Conservation (phyloP, 2,329 filamentous ascomycete species). For the Fusarium sp. region DNA sequence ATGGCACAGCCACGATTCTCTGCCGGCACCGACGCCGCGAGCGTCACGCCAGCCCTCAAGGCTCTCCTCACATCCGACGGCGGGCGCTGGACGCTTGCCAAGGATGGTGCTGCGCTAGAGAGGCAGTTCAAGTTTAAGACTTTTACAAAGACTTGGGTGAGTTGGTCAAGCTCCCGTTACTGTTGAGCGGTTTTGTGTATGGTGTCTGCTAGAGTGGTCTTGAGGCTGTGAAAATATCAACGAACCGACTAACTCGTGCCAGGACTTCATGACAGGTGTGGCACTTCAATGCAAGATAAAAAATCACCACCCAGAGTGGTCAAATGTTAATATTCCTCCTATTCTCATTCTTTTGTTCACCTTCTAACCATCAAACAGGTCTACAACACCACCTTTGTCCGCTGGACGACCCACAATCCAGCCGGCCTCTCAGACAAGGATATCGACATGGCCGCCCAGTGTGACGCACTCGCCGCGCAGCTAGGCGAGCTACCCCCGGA, state of each 20-base stretch:
- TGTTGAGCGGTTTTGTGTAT: neutral
- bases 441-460: slow-evolving; percentile 68
- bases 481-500: slow-evolving; percentile 63
- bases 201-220: neutral
- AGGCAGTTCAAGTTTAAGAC: slow-evolving; percentile 72
- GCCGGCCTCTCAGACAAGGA: slow-evolving; percentile 73
- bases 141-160: slow-evolving; percentile 73
- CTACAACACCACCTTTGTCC: slow-evolving; percentile 76
- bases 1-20: slow-evolving; percentile 55
- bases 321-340: slow-evolving; percentile 63
- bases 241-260: slow-evolving; percentile 9
- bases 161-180: slow-evolving; percentile 35
- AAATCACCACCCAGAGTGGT: slow-evolving; percentile 82
- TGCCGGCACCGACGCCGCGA: slow-evolving; percentile 55
- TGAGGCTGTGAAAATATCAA: neutral
- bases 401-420: slow-evolving; percentile 79
- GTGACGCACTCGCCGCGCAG: slow-evolving; percentile 67
- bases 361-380: slow-evolving; percentile 56
- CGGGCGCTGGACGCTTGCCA: slow-evolving; percentile 61
- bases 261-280: slow-evolving; percentile 82
- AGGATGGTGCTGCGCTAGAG: slow-evolving; percentile 65
- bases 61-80: slow-evolving; percentile 54
- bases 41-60: slow-evolving; percentile 49
- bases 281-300: slow-evolving; percentile 73
- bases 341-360: neutral